phyloP scores from a whole-genome alignment of 2,329 filamentous ascomycete species.

The Phaeosphaeriaceae sp. region DNA sequence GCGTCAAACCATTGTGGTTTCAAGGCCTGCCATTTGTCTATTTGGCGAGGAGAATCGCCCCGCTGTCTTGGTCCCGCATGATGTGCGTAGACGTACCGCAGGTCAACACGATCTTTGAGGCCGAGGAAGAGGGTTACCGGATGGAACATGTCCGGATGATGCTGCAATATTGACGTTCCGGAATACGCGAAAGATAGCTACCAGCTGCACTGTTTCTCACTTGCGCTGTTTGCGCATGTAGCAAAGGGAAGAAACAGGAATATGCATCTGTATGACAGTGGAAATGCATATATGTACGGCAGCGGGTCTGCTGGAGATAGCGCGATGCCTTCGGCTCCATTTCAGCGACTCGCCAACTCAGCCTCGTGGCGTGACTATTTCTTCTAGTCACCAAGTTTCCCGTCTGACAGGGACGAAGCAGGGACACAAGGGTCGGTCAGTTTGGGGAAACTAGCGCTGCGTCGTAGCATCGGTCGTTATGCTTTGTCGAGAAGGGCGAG shows the following conservation, averaged over 20 bases:
- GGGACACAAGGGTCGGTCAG: not conserved
- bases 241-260: slow-evolving; percentile 1
- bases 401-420: not conserved
- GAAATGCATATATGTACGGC: not conserved
- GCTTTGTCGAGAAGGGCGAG: not conserved
- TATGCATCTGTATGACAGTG: slow-evolving; percentile 7
- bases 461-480: not conserved
- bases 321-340: not conserved
- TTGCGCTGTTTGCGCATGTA: not conserved
- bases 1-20: slow-evolving; percentile 15
- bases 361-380: not conserved
- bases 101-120: not conserved
- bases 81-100: slow-evolving; percentile 3
- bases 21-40: slow-evolving; percentile 9
- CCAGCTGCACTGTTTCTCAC: not conserved
- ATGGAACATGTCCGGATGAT: not conserved
- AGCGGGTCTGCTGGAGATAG: not conserved
- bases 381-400: not conserved
- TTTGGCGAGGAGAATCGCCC: slow-evolving; percentile 9
- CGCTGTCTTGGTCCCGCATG: slow-evolving; percentile 7
- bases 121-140: not conserved
- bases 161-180: not conserved
- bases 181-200: not conserved
- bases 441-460: not conserved
- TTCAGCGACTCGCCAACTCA: not conserved